Conservation (phyloP, 2,329 filamentous ascomycete species). For the Bipolaris zeicola region DNA sequence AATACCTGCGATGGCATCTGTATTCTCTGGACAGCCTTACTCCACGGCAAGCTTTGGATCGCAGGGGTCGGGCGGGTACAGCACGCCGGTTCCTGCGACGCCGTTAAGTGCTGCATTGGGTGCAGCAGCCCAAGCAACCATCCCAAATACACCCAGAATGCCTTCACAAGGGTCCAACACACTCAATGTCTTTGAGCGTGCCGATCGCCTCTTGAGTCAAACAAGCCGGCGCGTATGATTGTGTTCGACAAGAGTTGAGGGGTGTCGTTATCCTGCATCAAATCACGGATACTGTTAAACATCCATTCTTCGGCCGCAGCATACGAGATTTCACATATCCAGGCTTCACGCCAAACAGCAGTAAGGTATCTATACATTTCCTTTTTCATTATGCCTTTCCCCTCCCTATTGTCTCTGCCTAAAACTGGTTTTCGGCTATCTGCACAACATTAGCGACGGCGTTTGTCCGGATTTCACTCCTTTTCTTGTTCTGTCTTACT, state of each 20-base stretch:
- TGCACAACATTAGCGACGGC: conserved; percentile 17
- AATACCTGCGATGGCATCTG: conserved; percentile 36
- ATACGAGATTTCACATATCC: neutral
- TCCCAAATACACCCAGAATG: conserved; percentile 64
- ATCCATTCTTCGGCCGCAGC: neutral
- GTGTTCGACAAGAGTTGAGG: neutral
- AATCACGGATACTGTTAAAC: neutral
- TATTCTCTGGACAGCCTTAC: conserved; percentile 36
- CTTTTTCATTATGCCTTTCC: neutral
- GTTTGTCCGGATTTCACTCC: conserved; percentile 20
- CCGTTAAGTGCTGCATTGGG: conserved; percentile 88
- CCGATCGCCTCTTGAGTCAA: conserved; percentile 41
- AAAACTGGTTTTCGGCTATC: neutral
- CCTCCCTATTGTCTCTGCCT: neutral
- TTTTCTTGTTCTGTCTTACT: neutral
- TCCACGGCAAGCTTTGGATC: conserved; percentile 35
- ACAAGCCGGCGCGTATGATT: conserved; percentile 37
- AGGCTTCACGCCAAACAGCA: neutral
- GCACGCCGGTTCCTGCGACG: conserved; percentile 74
- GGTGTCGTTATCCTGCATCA: neutral
- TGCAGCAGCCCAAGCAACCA: conserved; percentile 86
- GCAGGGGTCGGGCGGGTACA: conserved; percentile 51
- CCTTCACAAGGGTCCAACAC: conserved; percentile 31
- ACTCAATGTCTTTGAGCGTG: conserved; percentile 45
- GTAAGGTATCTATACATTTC: neutral